These are phyloP conservation scores for Brassica hybrid DNA, from an alignment of 441 rosid species.

Conservation along the genomic window DNA sequence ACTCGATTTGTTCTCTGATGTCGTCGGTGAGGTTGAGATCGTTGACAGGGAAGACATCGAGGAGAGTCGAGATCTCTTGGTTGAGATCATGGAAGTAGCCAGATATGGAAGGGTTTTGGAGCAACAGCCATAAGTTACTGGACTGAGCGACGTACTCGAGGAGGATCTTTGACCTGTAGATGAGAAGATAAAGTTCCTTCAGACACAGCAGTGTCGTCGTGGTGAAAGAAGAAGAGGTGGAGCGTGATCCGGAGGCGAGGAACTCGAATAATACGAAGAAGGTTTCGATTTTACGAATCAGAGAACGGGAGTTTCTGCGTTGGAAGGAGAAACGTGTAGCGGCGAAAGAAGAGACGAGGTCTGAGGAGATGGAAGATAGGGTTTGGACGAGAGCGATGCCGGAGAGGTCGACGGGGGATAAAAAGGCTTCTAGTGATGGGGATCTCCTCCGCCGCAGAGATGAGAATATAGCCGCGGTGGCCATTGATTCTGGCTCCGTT, in stretches of 20 bases:
- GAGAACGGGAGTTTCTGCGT: conserved; percentile 69
- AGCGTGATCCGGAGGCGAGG: conserved; percentile 57
- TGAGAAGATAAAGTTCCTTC: conserved; percentile 81
- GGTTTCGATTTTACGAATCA: conserved; percentile 73
- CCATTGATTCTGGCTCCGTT: conserved; percentile 51
- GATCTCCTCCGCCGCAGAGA: conserved; percentile 79
- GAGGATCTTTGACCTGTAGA: conserved; percentile 80
- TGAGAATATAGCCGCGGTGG: conserved; percentile 81
- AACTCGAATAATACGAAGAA: conserved; percentile 66
- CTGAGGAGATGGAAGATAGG: conserved; percentile 63
- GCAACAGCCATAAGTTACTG: conserved; percentile 87
- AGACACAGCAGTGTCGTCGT: conserved; percentile 56
- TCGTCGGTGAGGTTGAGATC: conserved; percentile 69
- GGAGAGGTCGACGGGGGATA: conserved; percentile 85
- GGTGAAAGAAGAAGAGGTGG: conserved; percentile 3
- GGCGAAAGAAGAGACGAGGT: conserved; percentile 60
- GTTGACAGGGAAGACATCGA: conserved; percentile 78
- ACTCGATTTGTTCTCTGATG: conserved; percentile 74
- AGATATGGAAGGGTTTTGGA: conserved; percentile 80
- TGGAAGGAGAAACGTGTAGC: conserved; percentile 57
- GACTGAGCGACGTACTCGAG: conserved; percentile 78
- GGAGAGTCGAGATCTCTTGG: conserved; percentile 85
- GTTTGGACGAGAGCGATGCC: conserved; percentile 69
- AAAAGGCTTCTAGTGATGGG: conserved; percentile 74
- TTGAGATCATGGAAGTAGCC: conserved; percentile 92